phyloP scores from a whole-genome alignment of 202 grass and related monocot species.

The Zizania palustris region DNA sequence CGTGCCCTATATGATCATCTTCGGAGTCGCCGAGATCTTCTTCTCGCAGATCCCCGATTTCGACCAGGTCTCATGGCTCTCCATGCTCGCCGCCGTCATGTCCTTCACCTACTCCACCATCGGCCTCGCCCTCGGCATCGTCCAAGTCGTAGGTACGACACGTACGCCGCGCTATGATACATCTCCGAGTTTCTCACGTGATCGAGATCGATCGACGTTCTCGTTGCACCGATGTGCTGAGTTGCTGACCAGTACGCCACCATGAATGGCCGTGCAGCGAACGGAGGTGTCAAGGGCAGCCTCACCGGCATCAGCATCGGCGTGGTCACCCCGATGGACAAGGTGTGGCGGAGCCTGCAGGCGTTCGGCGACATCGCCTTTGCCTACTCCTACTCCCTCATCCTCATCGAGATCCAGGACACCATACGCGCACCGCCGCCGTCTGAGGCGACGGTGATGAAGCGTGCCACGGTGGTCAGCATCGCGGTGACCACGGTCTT shows the following conservation, averaged over 20 bases:
- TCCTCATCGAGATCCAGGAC: slow-evolving; percentile 95
- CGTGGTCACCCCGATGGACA: slow-evolving; percentile 57
- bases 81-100: slow-evolving; percentile 84
- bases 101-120: slow-evolving; percentile 93
- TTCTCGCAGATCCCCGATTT: slow-evolving; percentile 93
- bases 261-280: slow-evolving; percentile 18
- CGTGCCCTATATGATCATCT: slow-evolving; percentile 81
- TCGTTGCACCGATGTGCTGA: not conserved
- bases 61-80: slow-evolving; percentile 93
- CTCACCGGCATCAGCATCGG: slow-evolving; percentile 80
- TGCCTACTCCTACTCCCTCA: slow-evolving; percentile 88
- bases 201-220: not conserved
- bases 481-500: slow-evolving; percentile 75
- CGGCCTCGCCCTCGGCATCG: slow-evolving; percentile 72
- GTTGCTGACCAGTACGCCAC: not conserved
- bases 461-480: slow-evolving; percentile 73
- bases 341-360: slow-evolving; percentile 84
- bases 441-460: slow-evolving; percentile 87
- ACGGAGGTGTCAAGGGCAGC: slow-evolving; percentile 64
- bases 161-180: not conserved
- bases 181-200: too few species aligned
- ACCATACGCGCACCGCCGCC: slow-evolving; percentile 69
- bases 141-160: slow-evolving; percentile 60
- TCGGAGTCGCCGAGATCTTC: slow-evolving; percentile 67
- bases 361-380: slow-evolving; percentile 91